Base-by-base conservation (phyloP, 805 yeast genomes). In the Starmerella khaoyaiensis region DNA sequence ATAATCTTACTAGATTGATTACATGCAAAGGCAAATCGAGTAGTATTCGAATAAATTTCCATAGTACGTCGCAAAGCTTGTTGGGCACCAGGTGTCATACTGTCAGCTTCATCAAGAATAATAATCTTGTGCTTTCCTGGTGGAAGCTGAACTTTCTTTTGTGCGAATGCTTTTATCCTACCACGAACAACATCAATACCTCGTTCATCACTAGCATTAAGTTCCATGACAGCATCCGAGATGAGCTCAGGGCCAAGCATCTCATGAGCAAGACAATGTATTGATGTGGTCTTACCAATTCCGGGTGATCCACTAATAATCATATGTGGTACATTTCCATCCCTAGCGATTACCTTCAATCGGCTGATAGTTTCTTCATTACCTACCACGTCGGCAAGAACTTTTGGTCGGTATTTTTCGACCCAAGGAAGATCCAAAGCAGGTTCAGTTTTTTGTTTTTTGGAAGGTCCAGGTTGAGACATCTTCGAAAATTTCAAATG, bases 1-100 rank as follows among this genome's bases (percentile, higher is more conserved):
- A 90, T 90, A 59, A 90, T 87, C 59, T 90, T 90, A 58, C 75
- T 79, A 16, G 90, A 76, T 57, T 81, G 94, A 57, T 90, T 90
- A 62, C 98, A 90, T 0, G 97, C 96, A 63, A 90, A 90, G n/a
- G 94, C 96, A 64, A 90, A 90, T 51, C 98, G 70, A 6, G 98
- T 90, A 4, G 96, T 79, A 56, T 79, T 79, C n/a, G 96, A 79
- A 54, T 82, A 87, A 21, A 87, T 69, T 55, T 86, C 97, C 97
- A 84, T 84, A 1, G 94, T 84, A 54, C 96, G 70, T 58, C 96
- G 69, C 50, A 86, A 62, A 0, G 96, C 96, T 56, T 82, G 94
- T 57, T 84, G 96, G 2, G 96, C 95, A 26, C 94, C 95, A 0
- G 93, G 83, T 0, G 96, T 84, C 96, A 84, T 84, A 10, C 90